Evolutionary conservation across 352 stramenopile genomes (phyloP), one percentile per base, ranked within the genome.

Genomic region (Phytophthora megakarya): DNA sequence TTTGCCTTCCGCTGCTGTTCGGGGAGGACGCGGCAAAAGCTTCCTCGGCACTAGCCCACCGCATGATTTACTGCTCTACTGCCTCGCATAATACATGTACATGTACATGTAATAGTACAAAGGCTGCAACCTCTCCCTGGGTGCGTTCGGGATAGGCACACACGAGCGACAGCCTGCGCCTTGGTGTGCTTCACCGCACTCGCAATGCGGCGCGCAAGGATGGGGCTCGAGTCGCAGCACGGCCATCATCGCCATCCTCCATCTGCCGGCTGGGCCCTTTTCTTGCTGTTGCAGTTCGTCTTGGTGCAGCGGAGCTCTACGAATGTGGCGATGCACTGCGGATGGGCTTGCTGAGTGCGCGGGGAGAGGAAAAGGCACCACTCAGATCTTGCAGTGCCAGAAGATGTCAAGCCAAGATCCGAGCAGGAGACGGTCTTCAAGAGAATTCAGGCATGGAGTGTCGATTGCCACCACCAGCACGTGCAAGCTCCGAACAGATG

Each of bases 281-380:
- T 72, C 63, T 68, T 52, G 52, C 67, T 52, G 32, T 75, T 75
- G 56, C 63, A 75, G 46, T 60, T 61, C 43, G 44, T 21, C 32
- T 12, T 30, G n/a, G 30, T 35, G 30, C 30, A 35, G 30, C 30
- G 30, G 35, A 16, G 32, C 47, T 46, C 45, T 45, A 47, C 12
- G n/a, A 50, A 23, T 28, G 37, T 3, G 25, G 44, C 44, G 57
- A 48, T 7, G 22, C 26, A 9, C 12, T 11, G 33, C 26, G 54
- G 56, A 72, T 30, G 26, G 37, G 23, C 32, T 23, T 47, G 48
- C 49, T 59, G 51, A 59, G 51, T 56, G 48, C 48, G 33, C 48
- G 37, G 38, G 23, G 28, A 21, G 37, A 51, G 32, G 35, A 48
- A 48, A 62, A 21, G 32, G 49, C 30, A 37, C 52, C 47, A 61